Base-by-base conservation (phyloP, 371 early-diverging fungal genomes). In the Choanephora cucurbitarum region DNA sequence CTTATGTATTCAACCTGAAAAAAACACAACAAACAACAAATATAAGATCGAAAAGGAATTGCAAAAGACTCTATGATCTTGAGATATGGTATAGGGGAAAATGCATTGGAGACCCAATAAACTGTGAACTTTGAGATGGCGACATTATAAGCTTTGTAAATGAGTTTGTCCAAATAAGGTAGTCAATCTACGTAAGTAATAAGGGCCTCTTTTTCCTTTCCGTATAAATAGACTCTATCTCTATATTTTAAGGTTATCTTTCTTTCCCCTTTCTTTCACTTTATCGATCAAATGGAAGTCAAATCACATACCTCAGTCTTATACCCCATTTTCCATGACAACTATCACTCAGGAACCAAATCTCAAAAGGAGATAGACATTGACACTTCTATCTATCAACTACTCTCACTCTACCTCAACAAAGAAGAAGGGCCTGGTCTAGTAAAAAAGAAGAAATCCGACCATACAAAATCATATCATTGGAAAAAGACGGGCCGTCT, bases 371-470 rank as follows among this genome's bases (percentile, higher is more conserved):
- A 59, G 10, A 49, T 34, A 14, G 57, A 57, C 23, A 63, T 66
- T 13, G 66, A 66, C 24, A 53, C 45, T 13, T 60, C 66, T 19
- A 17, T 66, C 0, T 53, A 60, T 37, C 61, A 66, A 28, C 31
- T 60, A 17, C 49, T 66, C 18, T 55, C 61, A 21, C 31, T 60
- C 19, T 66, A 57, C 9, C 22, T 60, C 1, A 50, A 48, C 18
- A 33, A 57, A 3, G 52, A 57, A 15, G 28, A 34, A 1, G 14
- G 47, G 41, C 46, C 44, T 39, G 7, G 18, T 10, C n/a, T n/a
- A n/a, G n/a, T n/a, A n/a, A n/a, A n/a, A n/a, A n/a, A n/a, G n/a
- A 39, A 39, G 13, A 31, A 39, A 33, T 23, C 49, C 19, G 15
- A 43, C 31, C 45, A 44, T 14, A 42, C 41, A 28, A 47, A 19